These are phyloP conservation scores for Boletellus deceptivus DNA, from an alignment of 1,284 basidiomycete species.

Conservation along the genomic window DNA sequence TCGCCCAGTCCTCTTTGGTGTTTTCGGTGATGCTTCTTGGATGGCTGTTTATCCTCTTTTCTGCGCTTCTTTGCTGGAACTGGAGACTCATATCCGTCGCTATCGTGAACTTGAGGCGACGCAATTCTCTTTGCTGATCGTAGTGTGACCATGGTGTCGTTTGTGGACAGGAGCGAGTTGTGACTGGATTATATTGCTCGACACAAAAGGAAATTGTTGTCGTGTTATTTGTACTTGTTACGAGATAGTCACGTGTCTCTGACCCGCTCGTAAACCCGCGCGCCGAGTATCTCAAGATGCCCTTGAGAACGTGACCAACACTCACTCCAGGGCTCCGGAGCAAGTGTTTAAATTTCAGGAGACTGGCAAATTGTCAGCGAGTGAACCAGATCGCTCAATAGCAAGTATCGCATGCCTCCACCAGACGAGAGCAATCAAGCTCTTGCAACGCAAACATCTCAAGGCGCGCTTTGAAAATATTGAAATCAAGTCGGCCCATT, in stretches of 20 bases:
- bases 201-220: no score
- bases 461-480: no score
- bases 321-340: no score
- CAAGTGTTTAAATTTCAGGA: no score
- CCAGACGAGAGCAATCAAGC: neutral
- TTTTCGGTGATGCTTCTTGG: constrained; percentile 11
- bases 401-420: constrained; percentile 10
- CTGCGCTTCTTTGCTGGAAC: constrained; percentile 7
- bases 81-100: constrained; percentile 2
- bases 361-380: neutral
- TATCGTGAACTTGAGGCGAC: neutral
- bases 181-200: no score
- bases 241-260: no score
- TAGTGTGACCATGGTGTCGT: neutral
- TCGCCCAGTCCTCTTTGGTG: neutral
- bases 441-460: constrained; percentile 3
- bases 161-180: no score
- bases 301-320: no score
- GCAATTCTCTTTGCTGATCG: neutral
- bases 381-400: no score
- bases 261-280: no score
- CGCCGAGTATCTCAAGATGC: no score
- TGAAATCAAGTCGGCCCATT: neutral
- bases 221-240: no score
- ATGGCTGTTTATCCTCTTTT: neutral